Base-by-base conservation (phyloP, 75 land plant genomes). In the Pinus albicaulis region DNA sequence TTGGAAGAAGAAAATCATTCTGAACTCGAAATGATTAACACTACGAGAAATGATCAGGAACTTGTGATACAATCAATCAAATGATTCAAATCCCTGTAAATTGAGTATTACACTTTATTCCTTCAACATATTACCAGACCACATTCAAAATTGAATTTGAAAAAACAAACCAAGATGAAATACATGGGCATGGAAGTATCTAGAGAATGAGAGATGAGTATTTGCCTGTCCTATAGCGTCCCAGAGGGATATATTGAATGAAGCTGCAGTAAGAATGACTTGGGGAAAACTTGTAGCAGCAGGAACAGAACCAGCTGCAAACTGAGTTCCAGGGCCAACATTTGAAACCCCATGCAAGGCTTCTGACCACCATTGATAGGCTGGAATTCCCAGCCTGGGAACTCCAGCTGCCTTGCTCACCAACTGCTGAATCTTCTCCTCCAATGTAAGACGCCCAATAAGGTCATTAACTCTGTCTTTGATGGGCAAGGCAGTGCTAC, bases 351-450 rank as follows among this genome's bases (percentile, higher is more conserved):
- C 98, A 60, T 94, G 98, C 44, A 94, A 83, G 6, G 91, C 94
- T 83, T 94, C 98, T 28, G 90, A 88, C 98, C 98, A 95, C 98
- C 98, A 95, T 79, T 95, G 85, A 76, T 95, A 95, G 26, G 80
- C 77, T 22, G 77, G 81, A 26, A 92, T 78, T 25, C 98, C 98
- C 17, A 95, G 90, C 76, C 98, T 59, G 1, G 91, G 89, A 56
- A 92, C 90, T 34, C 76, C 88, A 23, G 74, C 81, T 0, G 95
- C 98, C 38, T 61, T 76, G 83, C 82, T 88, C 59, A 84, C 92
- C 60, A 95, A 78, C 75, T 86, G 82, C 65, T 56, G 55, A 12
- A 87, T 82, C 84, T 95, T 95, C 91, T 95, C 98, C 17, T 74
- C 74, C 76, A 85, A 5, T 25, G 91, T 90, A 74, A 95, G 70